Evolutionary conservation across 768 basidiomycete species (phyloP), one percentile per base, ranked within the genome.

Genomic region (Coprinellus micaceus): DNA sequence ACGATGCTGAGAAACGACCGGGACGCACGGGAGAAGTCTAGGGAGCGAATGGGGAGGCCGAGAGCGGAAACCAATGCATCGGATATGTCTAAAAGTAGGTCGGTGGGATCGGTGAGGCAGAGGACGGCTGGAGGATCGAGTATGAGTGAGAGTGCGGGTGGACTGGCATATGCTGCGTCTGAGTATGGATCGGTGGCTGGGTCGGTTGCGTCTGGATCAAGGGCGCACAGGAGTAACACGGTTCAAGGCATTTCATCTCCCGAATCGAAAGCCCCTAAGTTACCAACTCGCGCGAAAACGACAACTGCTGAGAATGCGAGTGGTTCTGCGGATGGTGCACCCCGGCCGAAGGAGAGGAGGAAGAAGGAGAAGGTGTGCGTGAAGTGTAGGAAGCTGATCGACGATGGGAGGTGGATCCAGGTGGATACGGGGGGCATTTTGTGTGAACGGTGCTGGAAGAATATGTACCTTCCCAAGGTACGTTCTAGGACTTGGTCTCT

Each of bases 371-470:
- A 74, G 58, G 66, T 72, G 13, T 97, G 94, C 65, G 71, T 84
- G 49, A 81, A 84, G 60, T 97, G 94, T 70, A 68, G 76, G 53
- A 79, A 78, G 67, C 71, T 63, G 59, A 87, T 96, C 54, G 85
- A 88, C 36, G 88, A 93, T 67, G 87, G 88, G 60, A 75, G 89
- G 62, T 95, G 86, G 92, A 88, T 91, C 58, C 79, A 77, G 66
- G 85, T 84, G 71, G 92, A 87, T 67, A 81, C 77, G n/a, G 86
- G 82, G 55, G 82, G 73, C 37, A 84, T 93, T 36, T 71, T 97
- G 63, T 97, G 95, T 69, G 95, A 94, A 66, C 73, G 71, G 63
- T 95, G 94, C 69, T 97, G 94, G 94, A 97, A 96, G 78, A 85
- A 89, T 64, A 89, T 95, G 86, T 97, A 96, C 74, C 71, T 97